These are phyloP conservation scores for Veloboletus limbatus DNA, from an alignment of 1,284 basidiomycete genomes.

Conservation along the genomic window DNA sequence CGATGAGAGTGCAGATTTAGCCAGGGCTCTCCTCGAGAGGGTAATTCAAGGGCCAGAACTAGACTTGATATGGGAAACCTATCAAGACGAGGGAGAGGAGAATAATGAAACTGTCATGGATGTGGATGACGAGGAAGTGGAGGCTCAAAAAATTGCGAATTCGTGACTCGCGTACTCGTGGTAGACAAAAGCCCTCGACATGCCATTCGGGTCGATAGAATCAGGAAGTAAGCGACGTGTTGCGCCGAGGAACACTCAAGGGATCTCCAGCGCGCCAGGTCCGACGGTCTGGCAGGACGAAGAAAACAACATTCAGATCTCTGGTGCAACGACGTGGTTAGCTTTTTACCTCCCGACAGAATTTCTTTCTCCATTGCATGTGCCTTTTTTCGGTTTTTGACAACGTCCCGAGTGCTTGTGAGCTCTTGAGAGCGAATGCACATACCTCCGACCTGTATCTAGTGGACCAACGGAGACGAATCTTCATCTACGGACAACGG, in stretches of 20 bases:
- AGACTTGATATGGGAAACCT: constrained; percentile 69
- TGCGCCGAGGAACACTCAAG: constrained; percentile 12
- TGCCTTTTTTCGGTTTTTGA: constrained; percentile 31
- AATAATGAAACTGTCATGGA: constrained; percentile 52
- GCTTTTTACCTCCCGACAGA: constrained; percentile 40
- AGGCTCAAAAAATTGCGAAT: constrained; percentile 29
- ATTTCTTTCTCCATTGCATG: constrained; percentile 42
- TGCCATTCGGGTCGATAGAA: background rate
- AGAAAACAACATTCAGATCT: constrained; percentile 6
- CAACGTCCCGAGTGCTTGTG: constrained; percentile 36
- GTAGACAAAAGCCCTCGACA: constrained; percentile 1
- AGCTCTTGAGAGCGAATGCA: constrained; percentile 45
- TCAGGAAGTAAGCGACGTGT: background rate
- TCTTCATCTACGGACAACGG: constrained; percentile 32
- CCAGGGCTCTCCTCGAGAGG: constrained; percentile 65
- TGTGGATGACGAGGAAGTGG: constrained; percentile 36
- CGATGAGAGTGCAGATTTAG: constrained; percentile 47
- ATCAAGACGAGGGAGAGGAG: constrained; percentile 49
- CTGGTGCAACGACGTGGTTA: background rate
- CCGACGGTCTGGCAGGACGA: constrained; percentile 20
- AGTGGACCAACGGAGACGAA: constrained; percentile 42
- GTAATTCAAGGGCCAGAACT: constrained; percentile 76
- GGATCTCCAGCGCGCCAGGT: constrained; percentile 15
- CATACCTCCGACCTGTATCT: constrained; percentile 56
- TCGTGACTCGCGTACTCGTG: constrained; percentile 7